Conservation (phyloP, 257 asterid genomes). For the Linderniella brevidens region DNA sequence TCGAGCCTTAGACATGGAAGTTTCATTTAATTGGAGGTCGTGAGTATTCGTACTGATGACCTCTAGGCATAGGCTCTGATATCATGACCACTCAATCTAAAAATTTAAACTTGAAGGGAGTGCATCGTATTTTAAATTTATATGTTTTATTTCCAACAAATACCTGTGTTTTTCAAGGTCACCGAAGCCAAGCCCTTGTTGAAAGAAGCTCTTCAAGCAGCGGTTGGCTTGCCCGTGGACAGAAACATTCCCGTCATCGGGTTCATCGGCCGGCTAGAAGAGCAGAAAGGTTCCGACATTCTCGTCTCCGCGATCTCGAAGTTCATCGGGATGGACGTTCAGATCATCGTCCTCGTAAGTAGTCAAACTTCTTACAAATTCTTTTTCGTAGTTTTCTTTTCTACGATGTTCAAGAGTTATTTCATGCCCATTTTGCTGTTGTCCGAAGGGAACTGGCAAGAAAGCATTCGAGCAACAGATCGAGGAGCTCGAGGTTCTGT, state of each 20-base stretch:
- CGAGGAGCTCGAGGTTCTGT: conserved; percentile 69
- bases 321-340: conserved; percentile 53
- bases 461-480: conserved; percentile 68
- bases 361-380: background rate
- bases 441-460: conserved; percentile 88
- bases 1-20: no score
- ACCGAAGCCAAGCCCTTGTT: conserved; percentile 61
- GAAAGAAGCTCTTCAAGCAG: conserved; percentile 96
- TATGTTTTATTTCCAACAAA: no score
- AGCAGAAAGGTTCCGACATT: conserved; percentile 95
- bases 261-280: conserved; percentile 94
- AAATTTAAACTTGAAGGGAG: no score
- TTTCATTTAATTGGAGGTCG: no score
- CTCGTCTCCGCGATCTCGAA: conserved; percentile 71
- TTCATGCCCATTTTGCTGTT: background rate
- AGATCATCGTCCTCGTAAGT: conserved; percentile 76
- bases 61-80: no score
- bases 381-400: no score
- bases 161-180: conserved; percentile 31
- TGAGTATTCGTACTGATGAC: no score
- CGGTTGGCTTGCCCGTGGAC: conserved; percentile 78
- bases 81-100: no score
- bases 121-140: no score
- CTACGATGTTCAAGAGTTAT: no score
- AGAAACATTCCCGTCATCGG: conserved; percentile 68